Percentiles rank a stretch among this genome's conserved stretches.
These are phyloP conservation scores for Lipomyces oligophaga DNA, from an alignment of 805 yeast genomes.

Conservation along the genomic window DNA sequence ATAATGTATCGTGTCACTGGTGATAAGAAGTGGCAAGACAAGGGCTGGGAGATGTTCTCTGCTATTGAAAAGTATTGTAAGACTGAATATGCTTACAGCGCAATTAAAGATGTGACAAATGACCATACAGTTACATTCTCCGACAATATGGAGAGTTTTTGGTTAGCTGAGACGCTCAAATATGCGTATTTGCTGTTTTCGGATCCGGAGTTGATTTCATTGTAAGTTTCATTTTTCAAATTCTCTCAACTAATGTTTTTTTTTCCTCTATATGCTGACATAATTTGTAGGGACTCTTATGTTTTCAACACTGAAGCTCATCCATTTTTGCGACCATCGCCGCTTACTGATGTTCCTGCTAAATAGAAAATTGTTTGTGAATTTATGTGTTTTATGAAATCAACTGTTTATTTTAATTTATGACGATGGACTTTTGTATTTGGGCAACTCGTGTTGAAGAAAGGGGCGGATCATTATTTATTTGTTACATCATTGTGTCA, in stretches of 20 bases:
- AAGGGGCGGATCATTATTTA: too few species aligned
- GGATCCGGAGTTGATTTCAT: constrained; percentile 41
- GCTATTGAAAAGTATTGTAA: constrained; percentile 38
- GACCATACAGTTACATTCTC: constrained; percentile 31
- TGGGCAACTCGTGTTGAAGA: not conserved
- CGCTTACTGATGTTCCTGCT: constrained; percentile 17
- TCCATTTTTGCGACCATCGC: constrained; percentile 41
- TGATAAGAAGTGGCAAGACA: constrained; percentile 52
- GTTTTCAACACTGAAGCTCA: constrained; percentile 64
- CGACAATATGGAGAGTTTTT: constrained; percentile 42
- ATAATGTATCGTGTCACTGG: constrained; percentile 60
- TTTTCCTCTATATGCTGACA: too few species aligned
- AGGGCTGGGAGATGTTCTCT: constrained; percentile 50
- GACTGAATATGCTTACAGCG: constrained; percentile 39
- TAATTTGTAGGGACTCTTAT: constrained; percentile 48
- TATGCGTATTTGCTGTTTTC: constrained; percentile 51
- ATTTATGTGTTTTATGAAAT: not conserved
- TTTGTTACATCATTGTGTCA: too few species aligned
- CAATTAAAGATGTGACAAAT: constrained; percentile 43
- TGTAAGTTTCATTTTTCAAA: constrained; percentile 28
- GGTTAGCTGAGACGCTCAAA: constrained; percentile 59
- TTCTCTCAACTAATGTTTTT: not conserved
- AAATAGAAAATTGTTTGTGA: not conserved
- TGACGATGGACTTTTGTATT: not conserved
- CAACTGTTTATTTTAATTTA: not conserved